These are phyloP conservation scores for Ophiognomonia clavigignenti-juglandacearum DNA, from an alignment of 2,329 filamentous ascomycete genomes.

Conservation along the genomic window DNA sequence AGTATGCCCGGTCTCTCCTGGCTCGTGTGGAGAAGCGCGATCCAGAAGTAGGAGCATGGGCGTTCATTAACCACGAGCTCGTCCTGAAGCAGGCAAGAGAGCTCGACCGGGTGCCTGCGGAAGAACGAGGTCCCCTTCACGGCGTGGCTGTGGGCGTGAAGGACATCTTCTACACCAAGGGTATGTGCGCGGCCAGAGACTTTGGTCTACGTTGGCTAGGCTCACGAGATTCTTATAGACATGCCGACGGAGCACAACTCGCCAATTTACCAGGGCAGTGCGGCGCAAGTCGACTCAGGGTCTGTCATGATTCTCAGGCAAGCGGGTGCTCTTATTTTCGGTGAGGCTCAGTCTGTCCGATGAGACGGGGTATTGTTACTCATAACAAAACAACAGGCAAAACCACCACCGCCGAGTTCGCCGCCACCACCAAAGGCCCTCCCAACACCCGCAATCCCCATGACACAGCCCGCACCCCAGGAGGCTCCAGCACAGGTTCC, in stretches of 20 bases:
- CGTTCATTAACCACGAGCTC: slow-evolving; percentile 37
- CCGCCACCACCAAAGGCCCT: slow-evolving; percentile 49
- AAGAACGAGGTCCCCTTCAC: slow-evolving; percentile 49
- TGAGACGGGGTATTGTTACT: not conserved
- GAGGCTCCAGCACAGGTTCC: slow-evolving; percentile 64
- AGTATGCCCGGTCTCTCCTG: slow-evolving; percentile 44
- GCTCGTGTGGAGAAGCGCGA: slow-evolving; percentile 39
- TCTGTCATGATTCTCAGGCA: slow-evolving; percentile 46
- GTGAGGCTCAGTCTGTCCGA: not conserved
- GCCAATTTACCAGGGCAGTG: slow-evolving; percentile 43
- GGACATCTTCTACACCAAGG: slow-evolving; percentile 55
- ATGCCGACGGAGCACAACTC: slow-evolving; percentile 56
- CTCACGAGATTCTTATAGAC: slow-evolving; percentile 18
- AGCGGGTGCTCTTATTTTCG: slow-evolving; percentile 52
- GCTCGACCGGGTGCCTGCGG: slow-evolving; percentile 43
- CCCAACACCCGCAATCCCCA: slow-evolving; percentile 55
- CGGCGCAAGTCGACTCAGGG: slow-evolving; percentile 45
- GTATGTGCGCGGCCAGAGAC: not conserved
- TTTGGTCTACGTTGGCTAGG: not conserved
- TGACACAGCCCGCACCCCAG: slow-evolving; percentile 48
- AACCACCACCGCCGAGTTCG: slow-evolving; percentile 61
- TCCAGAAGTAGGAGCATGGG: slow-evolving; percentile 44
- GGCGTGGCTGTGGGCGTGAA: slow-evolving; percentile 56
- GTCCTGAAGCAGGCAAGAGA: slow-evolving; percentile 45
- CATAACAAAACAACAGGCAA: slow-evolving; percentile 31